Percentiles rank a stretch among this genome's conserved stretches.
phyloP scores from a whole-genome alignment of 176 grass and related monocot genomes.

The barley (Hordeum vulgare) region MorexV3_pseudomolecules_assembly NC_058520.1:564822138-564822637 shows the following conservation, averaged over 20 bases:
- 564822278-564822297: neutral
- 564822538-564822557: slow-evolving; percentile 28
- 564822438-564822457: neutral
- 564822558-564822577: slow-evolving; percentile 15
- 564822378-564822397: neutral
- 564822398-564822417: no score
- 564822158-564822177: neutral
- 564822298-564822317: neutral
- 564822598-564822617: slow-evolving; percentile 2
- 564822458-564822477: neutral
- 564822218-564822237: neutral
- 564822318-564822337: neutral
- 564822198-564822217: neutral
- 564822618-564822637: slow-evolving; percentile 22
- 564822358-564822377: neutral
- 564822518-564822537: neutral
- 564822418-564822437: no score
- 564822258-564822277: slow-evolving; percentile 11
- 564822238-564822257: neutral
- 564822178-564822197: neutral
- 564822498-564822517: slow-evolving; percentile 20
- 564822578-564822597: neutral
- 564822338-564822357: slow-evolving; percentile 20
- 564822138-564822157: slow-evolving; percentile 10
- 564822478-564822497: neutral